A percentile compares a stretch with the other conserved stretches of the same genome.
phyloP scores from a whole-genome alignment of 2,329 filamentous ascomycete genomes.

The Chaetomiaceae sp. region DNA sequence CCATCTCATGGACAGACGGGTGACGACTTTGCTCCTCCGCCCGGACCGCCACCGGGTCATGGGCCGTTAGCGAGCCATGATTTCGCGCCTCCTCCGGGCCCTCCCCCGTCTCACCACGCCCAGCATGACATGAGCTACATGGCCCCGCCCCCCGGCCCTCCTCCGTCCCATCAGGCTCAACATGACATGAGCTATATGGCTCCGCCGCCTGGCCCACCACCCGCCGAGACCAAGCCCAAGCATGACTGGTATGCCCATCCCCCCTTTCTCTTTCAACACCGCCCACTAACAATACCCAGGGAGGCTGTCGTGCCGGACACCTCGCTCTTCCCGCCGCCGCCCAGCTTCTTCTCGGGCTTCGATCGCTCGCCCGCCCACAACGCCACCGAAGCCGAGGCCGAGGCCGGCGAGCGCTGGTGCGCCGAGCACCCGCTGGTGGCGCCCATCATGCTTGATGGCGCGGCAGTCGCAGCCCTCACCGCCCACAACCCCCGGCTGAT shows the following conservation, averaged over 20 bases:
- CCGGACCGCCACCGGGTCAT: slow-evolving; percentile 22
- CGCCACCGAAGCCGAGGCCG: slow-evolving; percentile 59
- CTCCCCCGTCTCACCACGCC: slow-evolving; percentile 24
- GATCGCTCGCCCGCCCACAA: slow-evolving; percentile 66
- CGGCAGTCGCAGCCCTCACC: slow-evolving; percentile 45
- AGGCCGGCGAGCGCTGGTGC: slow-evolving; percentile 65
- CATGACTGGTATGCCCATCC: slow-evolving; percentile 53
- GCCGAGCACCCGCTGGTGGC: slow-evolving; percentile 51
- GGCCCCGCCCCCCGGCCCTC: slow-evolving; percentile 24
- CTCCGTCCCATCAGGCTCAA: slow-evolving; percentile 14
- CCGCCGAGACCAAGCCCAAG: slow-evolving; percentile 28
- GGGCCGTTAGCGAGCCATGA: slow-evolving; percentile 2
- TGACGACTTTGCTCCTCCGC: slow-evolving; percentile 25
- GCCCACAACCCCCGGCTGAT: slow-evolving; percentile 52
- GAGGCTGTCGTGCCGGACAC: slow-evolving; percentile 66
- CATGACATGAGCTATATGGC: slow-evolving; percentile 30
- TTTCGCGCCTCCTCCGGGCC: slow-evolving; percentile 27
- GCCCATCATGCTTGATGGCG: slow-evolving; percentile 47
- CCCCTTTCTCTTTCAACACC: not conserved
- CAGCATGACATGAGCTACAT: slow-evolving; percentile 5
- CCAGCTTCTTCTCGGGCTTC: slow-evolving; percentile 59
- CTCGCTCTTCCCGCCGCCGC: slow-evolving; percentile 67
- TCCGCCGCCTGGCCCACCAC: slow-evolving; percentile 34
- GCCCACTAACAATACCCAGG: slow-evolving; percentile 31
- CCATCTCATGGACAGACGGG: not conserved